Percentiles rank a stretch among this genome's conserved stretches.
These are phyloP conservation scores for Gomphus bonarii DNA, from an alignment of 1,284 basidiomycete genomes.

Conservation along the genomic window DNA sequence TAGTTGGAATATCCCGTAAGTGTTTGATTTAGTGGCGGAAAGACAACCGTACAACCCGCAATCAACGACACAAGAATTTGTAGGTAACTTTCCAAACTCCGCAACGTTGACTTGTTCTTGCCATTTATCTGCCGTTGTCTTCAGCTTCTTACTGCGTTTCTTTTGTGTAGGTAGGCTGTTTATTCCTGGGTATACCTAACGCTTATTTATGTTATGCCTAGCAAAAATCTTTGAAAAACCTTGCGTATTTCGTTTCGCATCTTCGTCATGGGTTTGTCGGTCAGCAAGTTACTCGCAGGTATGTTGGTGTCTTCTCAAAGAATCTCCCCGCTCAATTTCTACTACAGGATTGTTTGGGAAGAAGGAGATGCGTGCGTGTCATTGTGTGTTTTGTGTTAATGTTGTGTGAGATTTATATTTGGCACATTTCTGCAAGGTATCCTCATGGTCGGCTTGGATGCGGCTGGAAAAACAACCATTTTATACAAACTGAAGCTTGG, in stretches of 20 bases:
- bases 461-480: slow-evolving; percentile 97
- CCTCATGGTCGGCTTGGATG: slow-evolving; percentile 73
- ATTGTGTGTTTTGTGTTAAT: neutral
- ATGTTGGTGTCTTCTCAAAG: neutral
- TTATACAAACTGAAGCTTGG: slow-evolving; percentile 98
- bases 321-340: neutral
- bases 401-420: neutral
- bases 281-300: slow-evolving; percentile 9
- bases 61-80: too few species aligned
- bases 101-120: neutral
- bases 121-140: neutral
- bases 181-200: neutral
- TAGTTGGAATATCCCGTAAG: neutral
- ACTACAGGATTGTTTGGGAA: slow-evolving; percentile 77
- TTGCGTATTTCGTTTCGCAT: neutral
- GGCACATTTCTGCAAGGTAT: neutral
- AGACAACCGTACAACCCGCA: neutral
- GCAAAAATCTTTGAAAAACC: neutral
- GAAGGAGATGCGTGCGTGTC: slow-evolving; percentile 94
- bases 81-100: neutral
- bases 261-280: slow-evolving; percentile 9
- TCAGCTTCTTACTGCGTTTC: slow-evolving; percentile 3
- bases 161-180: neutral
- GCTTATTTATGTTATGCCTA: neutral
- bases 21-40: neutral